These are phyloP conservation scores for Lolium rigidum DNA, from an alignment of 176 grass and related monocot genomes.

Conservation along the genomic window DNA sequence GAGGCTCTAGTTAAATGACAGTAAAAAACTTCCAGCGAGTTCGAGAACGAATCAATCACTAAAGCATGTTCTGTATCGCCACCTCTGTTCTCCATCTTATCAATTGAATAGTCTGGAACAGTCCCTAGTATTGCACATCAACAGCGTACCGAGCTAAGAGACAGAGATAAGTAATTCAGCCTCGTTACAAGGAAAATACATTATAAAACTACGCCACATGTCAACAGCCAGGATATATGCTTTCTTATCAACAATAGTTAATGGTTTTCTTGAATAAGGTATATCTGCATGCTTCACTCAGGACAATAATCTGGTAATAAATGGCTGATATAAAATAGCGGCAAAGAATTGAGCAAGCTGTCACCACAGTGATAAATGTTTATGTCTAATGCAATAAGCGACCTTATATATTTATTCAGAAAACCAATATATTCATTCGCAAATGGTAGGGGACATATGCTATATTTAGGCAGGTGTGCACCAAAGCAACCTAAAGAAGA, in stretches of 20 bases:
- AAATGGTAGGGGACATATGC: not conserved
- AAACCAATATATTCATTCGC: not conserved
- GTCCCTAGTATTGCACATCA: not conserved
- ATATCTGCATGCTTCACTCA: not conserved
- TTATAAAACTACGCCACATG: not conserved
- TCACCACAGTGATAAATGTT: not conserved
- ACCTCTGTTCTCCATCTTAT: not conserved
- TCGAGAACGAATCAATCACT: not conserved
- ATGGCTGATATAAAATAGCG: not conserved
- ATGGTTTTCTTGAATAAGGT: not conserved
- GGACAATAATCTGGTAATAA: not conserved
- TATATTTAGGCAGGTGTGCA: not conserved
- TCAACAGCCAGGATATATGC: not conserved
- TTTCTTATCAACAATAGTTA: not conserved
- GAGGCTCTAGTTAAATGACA: not conserved
- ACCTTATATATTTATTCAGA: not conserved
- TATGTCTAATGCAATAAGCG: not conserved
- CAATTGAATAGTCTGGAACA: not conserved
- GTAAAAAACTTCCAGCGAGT: not conserved
- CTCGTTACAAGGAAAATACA: not conserved
- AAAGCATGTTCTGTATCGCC: not conserved
- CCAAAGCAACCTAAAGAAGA: slow-evolving; percentile 2
- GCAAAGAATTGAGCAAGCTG: not conserved
- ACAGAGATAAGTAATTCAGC: not conserved
- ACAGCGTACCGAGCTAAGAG: not conserved